Evolutionary conservation across 768 basidiomycete genomes (phyloP).

Genomic region (Neoboletus subvelutipes): DNA sequence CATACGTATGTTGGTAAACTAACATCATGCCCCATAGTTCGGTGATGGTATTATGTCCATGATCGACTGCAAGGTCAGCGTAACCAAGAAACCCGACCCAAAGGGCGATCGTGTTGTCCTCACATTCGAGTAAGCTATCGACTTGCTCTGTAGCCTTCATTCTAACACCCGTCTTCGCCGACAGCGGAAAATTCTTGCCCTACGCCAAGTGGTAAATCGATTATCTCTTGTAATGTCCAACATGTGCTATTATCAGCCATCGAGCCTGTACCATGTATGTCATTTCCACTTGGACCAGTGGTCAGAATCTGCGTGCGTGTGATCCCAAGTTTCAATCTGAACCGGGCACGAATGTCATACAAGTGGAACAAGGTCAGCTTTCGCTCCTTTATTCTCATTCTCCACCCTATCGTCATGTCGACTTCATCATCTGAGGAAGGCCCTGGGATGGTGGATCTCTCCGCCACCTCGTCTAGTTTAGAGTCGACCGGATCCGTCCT

Average conservation of each 20-base stretch:
- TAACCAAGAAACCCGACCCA: slow-evolving; percentile 69
- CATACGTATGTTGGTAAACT: not conserved
- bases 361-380: slow-evolving; percentile 7
- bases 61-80: slow-evolving; percentile 76
- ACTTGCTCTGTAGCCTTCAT: not conserved
- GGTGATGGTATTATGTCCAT: slow-evolving; percentile 89
- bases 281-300: slow-evolving; percentile 8
- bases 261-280: not conserved
- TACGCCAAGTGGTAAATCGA: slow-evolving; percentile 62
- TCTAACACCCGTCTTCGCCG: slow-evolving; percentile 2
- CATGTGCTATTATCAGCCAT: slow-evolving; percentile 3
- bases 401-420: slow-evolving; percentile 3
- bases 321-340: slow-evolving; percentile 12
- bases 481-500: slow-evolving; percentile 16
- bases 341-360: slow-evolving; percentile 3
- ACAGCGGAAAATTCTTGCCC: slow-evolving; percentile 75
- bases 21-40: slow-evolving; percentile 44
- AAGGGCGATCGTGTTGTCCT: slow-evolving; percentile 78
- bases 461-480: slow-evolving; percentile 7
- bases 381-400: not conserved
- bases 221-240: not conserved
- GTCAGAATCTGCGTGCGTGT: not conserved
- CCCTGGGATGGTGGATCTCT: not conserved
- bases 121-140: slow-evolving; percentile 68
- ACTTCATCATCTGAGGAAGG: slow-evolving; percentile 14